Conservation (phyloP, 306 rosid genomes). For the Morella rubra region DNA sequence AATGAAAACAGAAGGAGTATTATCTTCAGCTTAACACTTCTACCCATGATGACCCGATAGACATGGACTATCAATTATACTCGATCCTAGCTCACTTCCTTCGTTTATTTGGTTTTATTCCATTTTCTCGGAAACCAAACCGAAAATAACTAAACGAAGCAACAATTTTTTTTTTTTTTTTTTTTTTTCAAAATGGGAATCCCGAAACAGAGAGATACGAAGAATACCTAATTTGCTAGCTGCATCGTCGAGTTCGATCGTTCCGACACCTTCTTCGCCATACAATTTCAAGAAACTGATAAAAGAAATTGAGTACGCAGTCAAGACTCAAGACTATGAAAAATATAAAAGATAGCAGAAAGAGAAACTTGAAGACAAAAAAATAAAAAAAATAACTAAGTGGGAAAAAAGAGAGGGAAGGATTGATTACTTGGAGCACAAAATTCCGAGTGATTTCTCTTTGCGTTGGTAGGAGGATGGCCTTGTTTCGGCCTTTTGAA, state of each 20-base stretch:
- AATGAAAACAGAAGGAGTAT: not conserved
- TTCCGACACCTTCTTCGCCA: slow-evolving; percentile 31
- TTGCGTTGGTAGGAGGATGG: slow-evolving; percentile 41
- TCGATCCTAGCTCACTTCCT: not conserved
- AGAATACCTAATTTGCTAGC: slow-evolving; percentile 34
- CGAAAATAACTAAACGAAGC: not conserved
- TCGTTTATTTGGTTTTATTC: not conserved
- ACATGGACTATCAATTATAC: not conserved
- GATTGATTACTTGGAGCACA: slow-evolving; percentile 37
- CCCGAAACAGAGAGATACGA: not conserved
- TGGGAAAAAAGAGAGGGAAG: not conserved
- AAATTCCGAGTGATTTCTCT: slow-evolving; percentile 42
- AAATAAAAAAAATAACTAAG: not conserved
- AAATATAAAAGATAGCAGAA: not conserved
- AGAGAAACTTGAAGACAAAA: not conserved
- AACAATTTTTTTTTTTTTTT: not conserved
- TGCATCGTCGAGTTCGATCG: slow-evolving; percentile 46
- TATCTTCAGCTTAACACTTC: not conserved
- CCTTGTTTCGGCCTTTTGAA: slow-evolving; percentile 21
- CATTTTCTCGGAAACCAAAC: slow-evolving; percentile 6
- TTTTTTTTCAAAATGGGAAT: not conserved
- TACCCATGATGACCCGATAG: not conserved
- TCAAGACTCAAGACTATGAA: not conserved
- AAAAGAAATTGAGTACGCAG: not conserved
- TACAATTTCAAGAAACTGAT: slow-evolving; percentile 42